Base-by-base conservation (phyloP, 2,329 filamentous ascomycete species). In the Amphichorda felina region DNA sequence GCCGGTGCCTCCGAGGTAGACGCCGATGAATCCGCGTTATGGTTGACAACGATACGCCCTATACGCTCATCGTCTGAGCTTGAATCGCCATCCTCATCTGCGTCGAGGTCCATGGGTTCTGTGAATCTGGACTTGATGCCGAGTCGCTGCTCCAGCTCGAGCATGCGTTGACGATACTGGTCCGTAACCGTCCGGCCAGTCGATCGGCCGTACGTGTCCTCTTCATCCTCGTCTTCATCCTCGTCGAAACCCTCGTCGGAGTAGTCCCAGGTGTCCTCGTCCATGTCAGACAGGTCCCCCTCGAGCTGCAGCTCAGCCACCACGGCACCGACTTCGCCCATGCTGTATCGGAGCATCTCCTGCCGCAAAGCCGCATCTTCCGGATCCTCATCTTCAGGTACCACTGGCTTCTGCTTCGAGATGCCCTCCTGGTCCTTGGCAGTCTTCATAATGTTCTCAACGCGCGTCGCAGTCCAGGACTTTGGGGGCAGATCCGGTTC, bases 251-350 rank as follows among this genome's bases (percentile, higher is more conserved):
- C 60, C 27, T 72, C 66, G 14, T 73, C 66, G 10, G 67, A 60
- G 28, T 66, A 59, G n/a, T 68, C 66, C 32, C 70, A 71, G 35
- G 76, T 75, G 26, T 70, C 60, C 14, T 64, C 63, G 33, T 70
- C 59, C 10, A 24, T 16, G 4, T 31, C 29, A 16, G 14, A 18
- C 61, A 66, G 64, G 17, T 67, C 72, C 40, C 88, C 79, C 42
- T 94, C 85, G 2, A 96, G 57, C 39, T 93, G 75, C 31, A 98
- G 71, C 58, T 96, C 87, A 13, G 91, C 91, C 13, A 98, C 91
- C 3, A 98, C 83, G 26, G 85, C 77, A 4, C 87, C 86, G 38
- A 98, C 79, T 55, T 96, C 89, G 30, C 81, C 79, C 57, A 94
- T 69, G 41, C 84, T 80, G 51, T 96, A 98, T 42, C 83, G 72